Percentiles rank a stretch among this genome's conserved stretches.
phyloP scores from a whole-genome alignment of 352 stramenopile species.

The Plasmopara viticola region DNA sequence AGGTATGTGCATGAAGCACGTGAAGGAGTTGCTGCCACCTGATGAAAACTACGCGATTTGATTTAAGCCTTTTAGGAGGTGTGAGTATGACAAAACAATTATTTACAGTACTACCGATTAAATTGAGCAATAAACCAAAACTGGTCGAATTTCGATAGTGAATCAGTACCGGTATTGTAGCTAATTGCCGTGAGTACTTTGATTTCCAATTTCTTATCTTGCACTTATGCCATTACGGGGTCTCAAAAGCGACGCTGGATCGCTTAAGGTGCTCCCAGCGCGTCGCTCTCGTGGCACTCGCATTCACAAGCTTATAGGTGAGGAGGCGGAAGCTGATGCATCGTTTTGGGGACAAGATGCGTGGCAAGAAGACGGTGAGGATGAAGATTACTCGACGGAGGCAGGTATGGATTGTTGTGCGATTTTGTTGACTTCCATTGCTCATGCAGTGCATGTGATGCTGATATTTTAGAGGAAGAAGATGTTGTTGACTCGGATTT shows the following conservation, averaged over 20 bases:
- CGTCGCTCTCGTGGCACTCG: constrained; percentile 63
- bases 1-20: constrained; percentile 73
- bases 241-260: constrained; percentile 6
- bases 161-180: no score
- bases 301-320: constrained; percentile 80
- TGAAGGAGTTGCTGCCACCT: constrained; percentile 1
- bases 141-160: no score
- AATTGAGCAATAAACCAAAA: no score
- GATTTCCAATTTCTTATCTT: no score
- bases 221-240: neutral
- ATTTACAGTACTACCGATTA: no score
- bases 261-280: constrained; percentile 44
- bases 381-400: constrained; percentile 86
- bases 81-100: no score
- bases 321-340: constrained; percentile 82
- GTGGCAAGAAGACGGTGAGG: constrained; percentile 78
- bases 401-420: constrained; percentile 35
- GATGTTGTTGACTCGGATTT: constrained; percentile 87
- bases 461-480: constrained; percentile 59
- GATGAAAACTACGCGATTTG: neutral
- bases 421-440: neutral
- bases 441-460: constrained; percentile 2
- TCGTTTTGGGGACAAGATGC: constrained; percentile 84
- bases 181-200: no score
- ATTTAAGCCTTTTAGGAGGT: no score